Evolutionary conservation across 176 grass and related monocot species (phyloP).

Genomic region (Cenchrus americanus): DNA sequence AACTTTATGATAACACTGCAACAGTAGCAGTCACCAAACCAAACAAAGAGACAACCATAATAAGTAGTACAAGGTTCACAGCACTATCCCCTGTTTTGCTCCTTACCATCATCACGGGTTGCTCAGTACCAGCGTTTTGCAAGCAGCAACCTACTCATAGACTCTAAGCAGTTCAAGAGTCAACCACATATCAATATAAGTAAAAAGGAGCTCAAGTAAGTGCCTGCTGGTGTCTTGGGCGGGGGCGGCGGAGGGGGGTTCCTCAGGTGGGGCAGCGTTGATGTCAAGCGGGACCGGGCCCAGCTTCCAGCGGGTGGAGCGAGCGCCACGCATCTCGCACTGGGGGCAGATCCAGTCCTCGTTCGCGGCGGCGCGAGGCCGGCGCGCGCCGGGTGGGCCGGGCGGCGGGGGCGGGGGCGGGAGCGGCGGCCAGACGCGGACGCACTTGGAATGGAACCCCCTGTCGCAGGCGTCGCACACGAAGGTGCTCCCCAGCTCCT

Average conservation of each 20-base stretch:
- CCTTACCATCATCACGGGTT: slow-evolving; percentile 20
- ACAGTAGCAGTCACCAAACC: slow-evolving; percentile 4
- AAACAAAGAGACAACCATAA: slow-evolving; percentile 30
- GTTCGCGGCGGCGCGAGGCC: slow-evolving; percentile 36
- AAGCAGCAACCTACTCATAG: not conserved
- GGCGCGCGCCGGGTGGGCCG: slow-evolving; percentile 44
- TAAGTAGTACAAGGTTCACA: slow-evolving; percentile 25
- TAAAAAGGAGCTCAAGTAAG: slow-evolving; percentile 34
- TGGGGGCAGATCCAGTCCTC: slow-evolving; percentile 90
- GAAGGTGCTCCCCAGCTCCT: slow-evolving; percentile 54
- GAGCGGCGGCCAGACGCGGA: slow-evolving; percentile 56
- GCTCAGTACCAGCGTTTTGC: not conserved
- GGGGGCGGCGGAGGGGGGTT: slow-evolving; percentile 32
- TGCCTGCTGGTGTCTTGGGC: slow-evolving; percentile 51
- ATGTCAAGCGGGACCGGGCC: slow-evolving; percentile 71
- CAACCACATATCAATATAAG: slow-evolving; percentile 1
- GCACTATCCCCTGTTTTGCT: not conserved
- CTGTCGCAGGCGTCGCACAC: slow-evolving; percentile 89
- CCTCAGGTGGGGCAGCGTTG: slow-evolving; percentile 77
- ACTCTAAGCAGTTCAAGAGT: not conserved
- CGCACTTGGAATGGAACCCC: slow-evolving; percentile 81
- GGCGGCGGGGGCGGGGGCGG: slow-evolving; percentile 31
- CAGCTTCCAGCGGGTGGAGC: slow-evolving; percentile 68
- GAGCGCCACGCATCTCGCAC: slow-evolving; percentile 71
- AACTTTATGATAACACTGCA: not conserved